These are phyloP conservation scores for Pseudonectria buxi DNA, from an alignment of 2,329 filamentous ascomycete genomes.

Conservation along the genomic window DNA sequence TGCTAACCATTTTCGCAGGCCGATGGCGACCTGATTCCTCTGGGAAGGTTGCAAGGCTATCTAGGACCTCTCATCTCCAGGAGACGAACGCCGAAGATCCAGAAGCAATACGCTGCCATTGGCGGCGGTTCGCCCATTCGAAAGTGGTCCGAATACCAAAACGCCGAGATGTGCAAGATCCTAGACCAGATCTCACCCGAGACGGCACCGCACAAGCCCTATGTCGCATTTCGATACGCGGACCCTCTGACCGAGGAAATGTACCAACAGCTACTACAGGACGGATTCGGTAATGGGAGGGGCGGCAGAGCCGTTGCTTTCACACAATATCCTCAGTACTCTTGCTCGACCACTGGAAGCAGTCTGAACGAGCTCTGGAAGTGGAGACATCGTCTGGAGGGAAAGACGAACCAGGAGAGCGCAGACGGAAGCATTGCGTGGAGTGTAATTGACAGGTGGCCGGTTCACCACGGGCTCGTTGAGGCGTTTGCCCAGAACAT, in stretches of 20 bases:
- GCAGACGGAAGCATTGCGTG: conserved; percentile 70
- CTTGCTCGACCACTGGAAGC: conserved; percentile 93
- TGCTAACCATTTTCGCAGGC: conserved; percentile 47
- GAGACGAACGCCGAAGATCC: conserved; percentile 88
- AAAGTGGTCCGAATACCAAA: conserved; percentile 96
- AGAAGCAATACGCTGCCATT: conserved; percentile 91
- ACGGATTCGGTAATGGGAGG: conserved; percentile 83
- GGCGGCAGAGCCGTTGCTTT: conserved; percentile 95
- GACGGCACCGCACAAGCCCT: conserved; percentile 93
- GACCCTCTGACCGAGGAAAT: conserved; percentile 90
- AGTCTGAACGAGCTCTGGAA: conserved; percentile 98
- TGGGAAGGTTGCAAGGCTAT: conserved; percentile 85
- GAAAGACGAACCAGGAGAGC: conserved; percentile 53
- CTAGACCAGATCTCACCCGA: conserved; percentile 85
- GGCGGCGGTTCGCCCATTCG: conserved; percentile 96
- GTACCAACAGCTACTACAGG: conserved; percentile 73
- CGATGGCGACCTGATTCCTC: conserved; percentile 90
- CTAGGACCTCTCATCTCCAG: conserved; percentile 80
- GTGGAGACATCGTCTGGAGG: conserved; percentile 83
- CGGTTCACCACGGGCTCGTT: conserved; percentile 80
- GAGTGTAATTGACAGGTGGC: conserved; percentile 98
- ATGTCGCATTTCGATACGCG: conserved; percentile 95
- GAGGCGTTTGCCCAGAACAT: conserved; percentile 93
- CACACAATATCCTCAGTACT: conserved; percentile 97
- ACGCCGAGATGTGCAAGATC: conserved; percentile 92